Conservation (phyloP, 805 yeast species). For the Saccharomycopsis sp. region DNA sequence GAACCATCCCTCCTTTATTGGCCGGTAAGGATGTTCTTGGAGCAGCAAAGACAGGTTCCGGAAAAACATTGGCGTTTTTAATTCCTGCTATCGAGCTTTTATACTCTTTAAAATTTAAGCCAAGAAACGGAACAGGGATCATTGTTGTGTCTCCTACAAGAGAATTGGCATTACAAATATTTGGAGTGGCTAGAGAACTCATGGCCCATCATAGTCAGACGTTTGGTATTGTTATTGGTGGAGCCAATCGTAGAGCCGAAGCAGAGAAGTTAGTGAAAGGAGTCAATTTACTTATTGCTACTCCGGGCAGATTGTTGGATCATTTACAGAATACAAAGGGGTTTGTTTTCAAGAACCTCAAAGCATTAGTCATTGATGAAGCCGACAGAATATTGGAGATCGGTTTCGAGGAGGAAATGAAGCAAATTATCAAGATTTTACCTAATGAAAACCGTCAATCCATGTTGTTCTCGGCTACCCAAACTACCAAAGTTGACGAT, state of each 20-base stretch:
- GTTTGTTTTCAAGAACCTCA: slow-evolving; percentile 87
- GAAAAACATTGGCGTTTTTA: slow-evolving; percentile 92
- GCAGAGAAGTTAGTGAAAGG: slow-evolving; percentile 93
- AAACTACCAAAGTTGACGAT: slow-evolving; percentile 97
- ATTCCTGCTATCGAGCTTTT: slow-evolving; percentile 93
- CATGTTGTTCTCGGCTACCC: slow-evolving; percentile 98
- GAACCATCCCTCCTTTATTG: slow-evolving; percentile 91
- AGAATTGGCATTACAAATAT: slow-evolving; percentile 94
- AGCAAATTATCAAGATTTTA: slow-evolving; percentile 85
- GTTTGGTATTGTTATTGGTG: slow-evolving; percentile 95
- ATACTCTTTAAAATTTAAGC: slow-evolving; percentile 86
- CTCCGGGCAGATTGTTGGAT: slow-evolving; percentile 96
- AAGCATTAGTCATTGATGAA: slow-evolving; percentile 92
- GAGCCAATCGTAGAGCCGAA: slow-evolving; percentile 95
- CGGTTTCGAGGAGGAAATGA: slow-evolving; percentile 99
- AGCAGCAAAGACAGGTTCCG: slow-evolving; percentile 99
- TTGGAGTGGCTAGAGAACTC: slow-evolving; percentile 94
- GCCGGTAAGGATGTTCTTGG: slow-evolving; percentile 98
- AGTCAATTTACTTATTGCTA: slow-evolving; percentile 88
- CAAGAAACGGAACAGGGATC: slow-evolving; percentile 97
- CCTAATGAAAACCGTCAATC: slow-evolving; percentile 93
- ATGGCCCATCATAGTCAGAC: slow-evolving; percentile 90
- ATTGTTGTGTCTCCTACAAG: slow-evolving; percentile 95
- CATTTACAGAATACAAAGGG: slow-evolving; percentile 95
- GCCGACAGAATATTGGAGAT: slow-evolving; percentile 97